Evolutionary conservation across 2,329 filamentous ascomycete species (phyloP).

Genomic region (Alternaria solani): DNA sequence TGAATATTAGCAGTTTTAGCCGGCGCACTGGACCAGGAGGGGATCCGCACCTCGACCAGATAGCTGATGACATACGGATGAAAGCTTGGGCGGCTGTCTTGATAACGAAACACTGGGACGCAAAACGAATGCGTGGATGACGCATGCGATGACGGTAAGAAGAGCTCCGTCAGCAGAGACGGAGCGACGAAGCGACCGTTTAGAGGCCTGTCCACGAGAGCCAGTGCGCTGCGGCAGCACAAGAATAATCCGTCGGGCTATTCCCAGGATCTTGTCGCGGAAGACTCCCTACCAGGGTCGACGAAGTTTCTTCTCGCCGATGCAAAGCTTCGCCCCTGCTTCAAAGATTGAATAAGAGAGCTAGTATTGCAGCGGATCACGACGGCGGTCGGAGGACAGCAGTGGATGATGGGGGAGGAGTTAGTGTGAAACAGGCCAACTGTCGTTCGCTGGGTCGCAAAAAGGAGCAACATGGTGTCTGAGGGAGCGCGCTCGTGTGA

Average conservation of each 20-base stretch:
- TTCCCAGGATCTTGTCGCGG: not conserved
- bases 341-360: not conserved
- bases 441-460: not conserved
- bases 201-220: conserved; percentile 6
- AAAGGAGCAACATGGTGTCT: conserved; percentile 1
- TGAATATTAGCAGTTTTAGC: not conserved
- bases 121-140: conserved; percentile 7
- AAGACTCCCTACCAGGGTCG: not conserved
- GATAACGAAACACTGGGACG: not conserved
- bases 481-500: not conserved
- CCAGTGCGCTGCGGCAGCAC: conserved; percentile 7
- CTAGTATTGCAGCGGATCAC: not conserved
- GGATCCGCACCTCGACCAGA: conserved; percentile 6
- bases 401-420: not conserved
- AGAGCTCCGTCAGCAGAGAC: not conserved
- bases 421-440: conserved; percentile 1
- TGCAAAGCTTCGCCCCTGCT: not conserved
- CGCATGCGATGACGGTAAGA: conserved; percentile 3
- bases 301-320: conserved; percentile 2
- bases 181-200: conserved; percentile 16
- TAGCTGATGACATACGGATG: not conserved
- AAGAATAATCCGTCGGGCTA: conserved; percentile 12
- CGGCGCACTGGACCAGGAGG: conserved; percentile 3
- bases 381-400: not conserved
- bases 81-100: not conserved